These are phyloP conservation scores for Ophiosphaerella herpotricha DNA, from an alignment of 2,329 filamentous ascomycete species.

Conservation along the genomic window DNA sequence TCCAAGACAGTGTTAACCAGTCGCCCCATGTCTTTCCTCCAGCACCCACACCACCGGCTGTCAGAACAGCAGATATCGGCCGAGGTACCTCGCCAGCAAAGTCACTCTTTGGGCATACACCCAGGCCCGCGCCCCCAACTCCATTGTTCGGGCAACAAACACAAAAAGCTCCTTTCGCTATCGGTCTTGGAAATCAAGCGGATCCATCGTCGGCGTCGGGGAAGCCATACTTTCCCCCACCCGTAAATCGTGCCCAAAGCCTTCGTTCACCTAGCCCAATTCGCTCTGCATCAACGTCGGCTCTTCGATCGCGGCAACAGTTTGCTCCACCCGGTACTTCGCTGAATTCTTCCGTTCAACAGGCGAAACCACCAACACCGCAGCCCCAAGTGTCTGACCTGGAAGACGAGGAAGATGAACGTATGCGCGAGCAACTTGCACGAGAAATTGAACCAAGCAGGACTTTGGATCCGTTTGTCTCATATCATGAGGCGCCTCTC, in stretches of 20 bases:
- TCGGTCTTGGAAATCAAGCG: constrained; percentile 8
- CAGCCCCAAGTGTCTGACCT: constrained; percentile 44
- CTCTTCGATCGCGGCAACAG: constrained; percentile 31
- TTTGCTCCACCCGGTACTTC: constrained; percentile 41
- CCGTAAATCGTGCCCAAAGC: constrained; percentile 53
- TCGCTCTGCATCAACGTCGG: constrained; percentile 61
- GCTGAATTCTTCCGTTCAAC: constrained; percentile 35
- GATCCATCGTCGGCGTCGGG: constrained; percentile 24
- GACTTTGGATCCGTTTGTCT: constrained; percentile 70
- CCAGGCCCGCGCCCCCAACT: constrained; percentile 11
- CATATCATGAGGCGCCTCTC: constrained; percentile 53
- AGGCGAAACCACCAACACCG: constrained; percentile 44
- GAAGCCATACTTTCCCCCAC: constrained; percentile 58
- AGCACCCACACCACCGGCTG: constrained; percentile 38
- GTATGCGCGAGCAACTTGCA: constrained; percentile 65
- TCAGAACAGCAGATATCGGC: constrained; percentile 28
- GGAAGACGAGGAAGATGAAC: constrained; percentile 67
- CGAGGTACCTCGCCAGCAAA: constrained; percentile 25
- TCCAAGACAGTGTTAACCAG: constrained; percentile 29
- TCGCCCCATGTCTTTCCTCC: constrained; percentile 33
- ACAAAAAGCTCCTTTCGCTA: constrained; percentile 15
- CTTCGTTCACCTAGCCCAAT: constrained; percentile 76
- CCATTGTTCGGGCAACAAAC: constrained; percentile 23
- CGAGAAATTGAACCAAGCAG: constrained; percentile 66
- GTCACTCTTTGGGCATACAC: constrained; percentile 20